Evolutionary conservation across 768 basidiomycete genomes (phyloP), one percentile per base, ranked within the genome.

Genomic region (Suillus hirtellus): DNA sequence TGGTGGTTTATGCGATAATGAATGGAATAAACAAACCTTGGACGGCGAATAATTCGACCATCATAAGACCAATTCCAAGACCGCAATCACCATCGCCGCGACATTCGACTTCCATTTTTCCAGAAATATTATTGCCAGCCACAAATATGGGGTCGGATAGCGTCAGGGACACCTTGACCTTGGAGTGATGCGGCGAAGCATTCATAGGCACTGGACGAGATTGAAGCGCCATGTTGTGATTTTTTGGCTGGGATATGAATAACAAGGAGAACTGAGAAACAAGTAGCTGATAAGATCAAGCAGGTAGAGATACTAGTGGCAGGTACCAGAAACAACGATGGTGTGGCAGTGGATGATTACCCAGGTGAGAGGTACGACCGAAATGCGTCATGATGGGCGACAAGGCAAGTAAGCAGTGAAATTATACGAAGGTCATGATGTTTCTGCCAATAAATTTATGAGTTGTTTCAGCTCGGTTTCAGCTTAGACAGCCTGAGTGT

Each of bases 71-170:
- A 61, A 94, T 84, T 14, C 90, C 92, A 34, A 94, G 82, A 5
- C 87, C 84, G 69, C 80, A 81, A 27, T 72, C 78, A 44, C 74
- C 75, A 76, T 92, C 92, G 2, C 90, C 85, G 67, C 85, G 84
- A 74, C 87, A 90, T 74, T 93, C 92, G 70, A 93, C 80, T 72
- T 92, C 86, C 82, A 93, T 82, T 77, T 89, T 92, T 12, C 92
- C 92, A 7, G 86, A 79, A 40, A 93, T 81, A 66, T 82, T 76
- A 43, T 79, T 77, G 0, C 92, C 92, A 1, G 92, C 87, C 59
- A 91, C 82, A 69, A 84, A 90, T 35, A 82, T 78, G 2, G 83
- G 72, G 66, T 89, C 83, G 1, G 84, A 81, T 8, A 92, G 78
- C 8, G 79, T 81, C 21, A 90, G 71, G 14, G 88, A 81, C 17